Conservation (phyloP, 2,329 filamentous ascomycete species). For the Neofusicoccum umdonicola region DNA sequence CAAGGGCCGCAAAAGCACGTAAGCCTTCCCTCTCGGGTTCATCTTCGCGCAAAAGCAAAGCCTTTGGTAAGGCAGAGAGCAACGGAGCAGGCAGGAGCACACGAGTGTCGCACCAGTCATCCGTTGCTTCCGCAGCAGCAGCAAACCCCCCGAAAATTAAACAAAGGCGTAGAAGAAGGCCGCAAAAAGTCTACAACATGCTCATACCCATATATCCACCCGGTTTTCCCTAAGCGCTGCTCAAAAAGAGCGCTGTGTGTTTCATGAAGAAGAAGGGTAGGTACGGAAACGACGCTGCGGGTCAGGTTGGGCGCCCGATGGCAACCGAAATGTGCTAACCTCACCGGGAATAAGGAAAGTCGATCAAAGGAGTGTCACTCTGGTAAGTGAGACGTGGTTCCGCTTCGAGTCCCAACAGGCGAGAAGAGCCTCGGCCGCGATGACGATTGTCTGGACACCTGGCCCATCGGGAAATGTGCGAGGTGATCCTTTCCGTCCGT, state of each 20-base stretch:
- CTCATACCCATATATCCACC: slow-evolving; percentile 10
- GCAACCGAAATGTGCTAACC: background rate
- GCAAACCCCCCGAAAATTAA: background rate
- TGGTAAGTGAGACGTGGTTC: background rate
- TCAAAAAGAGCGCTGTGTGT: background rate
- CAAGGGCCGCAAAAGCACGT: background rate
- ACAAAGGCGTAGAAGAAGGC: slow-evolving; percentile 3
- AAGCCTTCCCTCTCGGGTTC: background rate
- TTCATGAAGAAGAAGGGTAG: slow-evolving; percentile 1
- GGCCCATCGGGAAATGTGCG: background rate
- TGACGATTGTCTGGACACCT: background rate
- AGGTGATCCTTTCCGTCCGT: background rate
- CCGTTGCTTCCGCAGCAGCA: background rate
- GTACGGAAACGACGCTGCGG: slow-evolving; percentile 7
- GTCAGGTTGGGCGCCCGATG: slow-evolving; percentile 11
- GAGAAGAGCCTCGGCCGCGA: background rate
- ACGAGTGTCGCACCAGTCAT: background rate
- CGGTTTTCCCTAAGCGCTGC: slow-evolving; percentile 10
- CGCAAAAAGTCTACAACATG: slow-evolving; percentile 15
- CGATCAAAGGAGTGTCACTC: slow-evolving; percentile 11
- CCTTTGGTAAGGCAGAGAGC: background rate
- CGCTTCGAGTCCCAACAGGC: background rate
- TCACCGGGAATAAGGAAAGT: slow-evolving; percentile 10
- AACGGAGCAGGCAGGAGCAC: background rate
- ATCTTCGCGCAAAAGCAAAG: background rate